Conservation (phyloP, 1,139 yeast species). For the Saccharomyces hybrid region DNA sequence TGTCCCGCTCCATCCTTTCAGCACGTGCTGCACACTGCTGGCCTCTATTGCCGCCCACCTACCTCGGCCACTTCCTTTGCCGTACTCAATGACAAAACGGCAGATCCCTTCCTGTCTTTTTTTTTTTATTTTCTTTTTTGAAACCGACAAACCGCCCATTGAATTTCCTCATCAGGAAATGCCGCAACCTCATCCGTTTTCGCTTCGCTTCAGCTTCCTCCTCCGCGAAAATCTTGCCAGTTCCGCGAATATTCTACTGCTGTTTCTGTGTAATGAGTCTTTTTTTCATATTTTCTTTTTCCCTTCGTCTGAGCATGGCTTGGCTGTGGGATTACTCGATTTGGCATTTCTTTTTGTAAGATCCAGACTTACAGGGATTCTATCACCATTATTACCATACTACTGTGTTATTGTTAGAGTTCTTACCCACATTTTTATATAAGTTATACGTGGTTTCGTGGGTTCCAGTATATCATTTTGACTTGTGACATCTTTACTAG, state of each 20-base stretch:
- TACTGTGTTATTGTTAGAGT: constrained; percentile 2
- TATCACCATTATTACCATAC: background rate
- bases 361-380: background rate
- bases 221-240: background rate
- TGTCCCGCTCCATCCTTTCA: background rate
- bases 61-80: background rate
- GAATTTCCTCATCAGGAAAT: background rate
- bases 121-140: background rate
- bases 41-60: background rate
- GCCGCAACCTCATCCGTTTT: background rate
- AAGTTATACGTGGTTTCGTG: constrained; percentile 2
- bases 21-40: background rate
- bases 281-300: background rate
- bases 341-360: background rate
- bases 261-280: background rate
- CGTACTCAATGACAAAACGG: background rate
- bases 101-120: background rate
- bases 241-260: background rate
- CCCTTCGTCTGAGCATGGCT: background rate
- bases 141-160: background rate
- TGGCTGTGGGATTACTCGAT: background rate
- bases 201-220: background rate
- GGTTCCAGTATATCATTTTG: constrained; percentile 1
- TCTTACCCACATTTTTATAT: constrained; percentile 1
- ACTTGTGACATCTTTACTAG: background rate